These are phyloP conservation scores for Podospora pseudoanserina DNA, from an alignment of 495 filamentous ascomycete genomes.

Conservation along the genomic window DNA sequence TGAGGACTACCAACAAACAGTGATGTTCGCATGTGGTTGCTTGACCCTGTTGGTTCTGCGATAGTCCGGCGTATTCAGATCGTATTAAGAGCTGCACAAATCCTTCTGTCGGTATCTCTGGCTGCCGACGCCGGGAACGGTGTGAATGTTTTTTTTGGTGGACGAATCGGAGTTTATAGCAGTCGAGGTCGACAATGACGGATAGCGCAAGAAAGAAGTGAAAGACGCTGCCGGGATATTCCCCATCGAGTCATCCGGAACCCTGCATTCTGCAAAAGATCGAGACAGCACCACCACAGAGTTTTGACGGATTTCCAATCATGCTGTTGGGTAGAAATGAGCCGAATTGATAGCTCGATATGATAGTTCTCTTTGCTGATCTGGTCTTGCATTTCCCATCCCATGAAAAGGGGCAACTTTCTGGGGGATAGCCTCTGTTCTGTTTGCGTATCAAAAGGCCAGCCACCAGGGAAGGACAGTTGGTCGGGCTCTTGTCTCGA, in stretches of 20 bases:
- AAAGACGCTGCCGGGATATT: background rate
- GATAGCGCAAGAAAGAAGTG: background rate
- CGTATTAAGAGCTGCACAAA: background rate
- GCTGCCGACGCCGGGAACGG: background rate
- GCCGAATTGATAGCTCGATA: background rate
- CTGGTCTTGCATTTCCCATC: background rate
- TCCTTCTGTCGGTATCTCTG: background rate
- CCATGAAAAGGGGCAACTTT: background rate
- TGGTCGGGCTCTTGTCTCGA: background rate
- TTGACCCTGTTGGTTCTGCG: no score
- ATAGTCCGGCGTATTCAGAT: background rate
- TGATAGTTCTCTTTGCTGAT: background rate
- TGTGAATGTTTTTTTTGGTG: background rate
- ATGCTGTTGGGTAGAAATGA: background rate
- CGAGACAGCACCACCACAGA: background rate
- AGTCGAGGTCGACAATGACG: background rate
- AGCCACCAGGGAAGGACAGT: background rate
- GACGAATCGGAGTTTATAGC: background rate
- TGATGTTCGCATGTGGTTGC: background rate
- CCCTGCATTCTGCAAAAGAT: background rate
- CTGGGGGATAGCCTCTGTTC: background rate
- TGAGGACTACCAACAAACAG: background rate
- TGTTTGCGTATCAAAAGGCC: background rate
- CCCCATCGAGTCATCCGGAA: background rate
- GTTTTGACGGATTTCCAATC: background rate